Evolutionary conservation across 2,329 filamentous ascomycete species (phyloP).

Genomic region (Ceratocystis diversiconidia): DNA sequence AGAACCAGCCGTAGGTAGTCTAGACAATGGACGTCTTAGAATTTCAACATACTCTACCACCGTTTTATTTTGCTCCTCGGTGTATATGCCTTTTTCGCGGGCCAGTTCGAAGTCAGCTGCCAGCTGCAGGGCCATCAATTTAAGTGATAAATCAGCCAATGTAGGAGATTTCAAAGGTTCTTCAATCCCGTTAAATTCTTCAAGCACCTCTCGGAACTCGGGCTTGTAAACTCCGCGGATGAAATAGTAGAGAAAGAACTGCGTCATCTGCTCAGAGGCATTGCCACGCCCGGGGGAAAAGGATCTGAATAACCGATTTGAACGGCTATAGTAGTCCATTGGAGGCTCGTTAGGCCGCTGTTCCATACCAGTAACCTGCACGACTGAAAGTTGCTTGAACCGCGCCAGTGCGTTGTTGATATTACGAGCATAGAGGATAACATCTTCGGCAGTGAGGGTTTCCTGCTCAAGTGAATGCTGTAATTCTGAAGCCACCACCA

Average conservation of each 20-base stretch:
- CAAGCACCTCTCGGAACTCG: slow-evolving; percentile 32
- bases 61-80: background rate
- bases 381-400: slow-evolving; percentile 17
- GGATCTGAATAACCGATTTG: slow-evolving; percentile 24
- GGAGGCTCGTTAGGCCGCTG: slow-evolving; percentile 15
- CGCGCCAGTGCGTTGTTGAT: slow-evolving; percentile 10
- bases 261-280: slow-evolving; percentile 30
- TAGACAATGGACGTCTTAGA: slow-evolving; percentile 13
- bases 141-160: slow-evolving; percentile 32
- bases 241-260: slow-evolving; percentile 15
- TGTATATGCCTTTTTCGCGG: slow-evolving; percentile 35
- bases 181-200: slow-evolving; percentile 22
- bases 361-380: slow-evolving; percentile 16
- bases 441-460: background rate
- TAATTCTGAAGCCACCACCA: slow-evolving; percentile 8
- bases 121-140: slow-evolving; percentile 43
- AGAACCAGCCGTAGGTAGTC: slow-evolving; percentile 11
- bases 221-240: slow-evolving; percentile 34
- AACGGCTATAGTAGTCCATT: slow-evolving; percentile 27
- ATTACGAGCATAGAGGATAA: background rate
- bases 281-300: slow-evolving; percentile 28
- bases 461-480: slow-evolving; percentile 5
- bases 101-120: slow-evolving; percentile 41
- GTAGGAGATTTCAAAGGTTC: slow-evolving; percentile 1
- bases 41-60: slow-evolving; percentile 15